Conservation (phyloP, 2,329 filamentous ascomycete species). For the Pseudogymnoascus sp. region DNA sequence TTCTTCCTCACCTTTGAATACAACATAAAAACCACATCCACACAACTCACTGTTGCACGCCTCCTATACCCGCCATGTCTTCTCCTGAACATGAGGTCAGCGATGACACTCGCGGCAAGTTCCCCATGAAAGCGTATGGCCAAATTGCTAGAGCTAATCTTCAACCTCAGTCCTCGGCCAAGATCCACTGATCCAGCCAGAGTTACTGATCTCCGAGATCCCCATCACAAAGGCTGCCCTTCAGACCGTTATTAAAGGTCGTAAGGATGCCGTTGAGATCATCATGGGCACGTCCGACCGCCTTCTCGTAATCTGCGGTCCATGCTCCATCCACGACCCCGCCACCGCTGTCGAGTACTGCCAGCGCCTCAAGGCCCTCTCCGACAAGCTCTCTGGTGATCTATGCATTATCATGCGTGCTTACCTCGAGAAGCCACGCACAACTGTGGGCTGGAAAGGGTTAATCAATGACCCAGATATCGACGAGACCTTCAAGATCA, state of each 20-base stretch:
- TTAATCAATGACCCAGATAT: slow-evolving; percentile 98
- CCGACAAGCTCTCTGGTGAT: slow-evolving; percentile 73
- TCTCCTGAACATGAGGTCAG: slow-evolving; percentile 25
- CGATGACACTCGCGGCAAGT: slow-evolving; percentile 46
- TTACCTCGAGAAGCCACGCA: slow-evolving; percentile 97
- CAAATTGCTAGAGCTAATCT: background rate
- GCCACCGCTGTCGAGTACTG: slow-evolving; percentile 83
- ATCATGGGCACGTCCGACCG: slow-evolving; percentile 50
- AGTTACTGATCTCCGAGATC: slow-evolving; percentile 79
- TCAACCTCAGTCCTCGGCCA: slow-evolving; percentile 68
- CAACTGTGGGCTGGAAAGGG: slow-evolving; percentile 97
- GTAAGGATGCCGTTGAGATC: slow-evolving; percentile 45
- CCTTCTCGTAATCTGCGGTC: slow-evolving; percentile 87
- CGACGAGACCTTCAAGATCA: slow-evolving; percentile 97
- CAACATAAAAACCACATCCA: background rate
- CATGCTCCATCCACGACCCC: slow-evolving; percentile 96
- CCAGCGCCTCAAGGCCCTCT: slow-evolving; percentile 64
- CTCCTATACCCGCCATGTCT: slow-evolving; percentile 21
- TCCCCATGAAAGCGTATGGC: slow-evolving; percentile 12
- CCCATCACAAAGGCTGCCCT: slow-evolving; percentile 57
- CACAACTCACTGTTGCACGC: slow-evolving; percentile 6
- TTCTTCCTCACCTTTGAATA: background rate
- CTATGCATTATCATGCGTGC: slow-evolving; percentile 93
- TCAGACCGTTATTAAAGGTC: slow-evolving; percentile 62
- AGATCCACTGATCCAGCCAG: slow-evolving; percentile 85